Percentiles rank a stretch among this genome's conserved stretches.
These are phyloP conservation scores for Asterophora parasitica DNA, from an alignment of 768 basidiomycete species.

Conservation along the genomic window DNA sequence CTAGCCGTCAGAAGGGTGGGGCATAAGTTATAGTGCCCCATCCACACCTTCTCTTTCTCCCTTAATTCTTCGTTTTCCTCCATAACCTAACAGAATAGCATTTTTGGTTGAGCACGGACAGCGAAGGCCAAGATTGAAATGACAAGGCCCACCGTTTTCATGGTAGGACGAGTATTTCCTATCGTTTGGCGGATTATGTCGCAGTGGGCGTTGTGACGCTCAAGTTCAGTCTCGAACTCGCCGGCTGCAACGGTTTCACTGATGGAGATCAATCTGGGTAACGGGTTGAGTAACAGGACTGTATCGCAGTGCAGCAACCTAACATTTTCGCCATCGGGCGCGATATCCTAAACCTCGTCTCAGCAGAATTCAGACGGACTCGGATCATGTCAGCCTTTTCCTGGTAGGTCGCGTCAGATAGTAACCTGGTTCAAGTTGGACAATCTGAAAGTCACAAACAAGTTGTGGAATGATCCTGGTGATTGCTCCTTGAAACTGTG, in stretches of 20 bases:
- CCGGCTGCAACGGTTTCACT: neutral
- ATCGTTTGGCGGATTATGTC: constrained; percentile 4
- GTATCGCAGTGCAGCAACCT: neutral
- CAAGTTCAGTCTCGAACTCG: neutral
- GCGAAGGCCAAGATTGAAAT: too few relatives aligned
- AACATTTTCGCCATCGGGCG: constrained; percentile 1
- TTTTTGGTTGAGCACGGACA: neutral
- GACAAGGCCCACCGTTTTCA: neutral
- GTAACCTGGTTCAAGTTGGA: neutral
- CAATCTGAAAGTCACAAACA: neutral
- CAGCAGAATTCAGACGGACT: neutral
- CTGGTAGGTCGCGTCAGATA: neutral
- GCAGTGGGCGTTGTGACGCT: neutral
- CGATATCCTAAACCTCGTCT: neutral
- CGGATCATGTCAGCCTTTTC: constrained; percentile 4
- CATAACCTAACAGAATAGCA: neutral
- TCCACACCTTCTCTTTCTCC: neutral
- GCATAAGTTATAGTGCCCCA: neutral
- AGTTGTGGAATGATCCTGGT: neutral
- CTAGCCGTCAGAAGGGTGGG: too few relatives aligned
- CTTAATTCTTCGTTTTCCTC: neutral
- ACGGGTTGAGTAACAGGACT: too few relatives aligned
- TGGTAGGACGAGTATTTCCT: neutral
- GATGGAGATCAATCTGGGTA: neutral
- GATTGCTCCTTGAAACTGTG: neutral